A percentile compares a stretch with the other conserved stretches of the same genome.
These are phyloP conservation scores for Polytolypa hystricis DNA, from an alignment of 2,329 filamentous ascomycete species.

Conservation along the genomic window DNA sequence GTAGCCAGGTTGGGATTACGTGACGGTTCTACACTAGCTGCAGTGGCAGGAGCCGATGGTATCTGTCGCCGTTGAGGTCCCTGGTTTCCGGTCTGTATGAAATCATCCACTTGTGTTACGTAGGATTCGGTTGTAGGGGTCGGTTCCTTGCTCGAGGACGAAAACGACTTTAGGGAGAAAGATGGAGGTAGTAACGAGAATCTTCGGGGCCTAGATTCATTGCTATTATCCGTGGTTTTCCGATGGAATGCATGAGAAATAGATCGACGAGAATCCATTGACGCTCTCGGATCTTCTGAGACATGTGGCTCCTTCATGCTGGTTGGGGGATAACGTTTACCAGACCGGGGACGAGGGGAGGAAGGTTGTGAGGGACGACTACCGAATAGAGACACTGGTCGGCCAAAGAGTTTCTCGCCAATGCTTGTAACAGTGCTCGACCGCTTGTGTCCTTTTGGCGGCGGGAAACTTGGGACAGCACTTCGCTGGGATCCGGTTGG, in stretches of 20 bases:
- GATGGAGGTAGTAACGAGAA: slow-evolving; percentile 60
- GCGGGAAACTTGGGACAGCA: slow-evolving; percentile 39
- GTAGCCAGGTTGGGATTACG: too few species aligned
- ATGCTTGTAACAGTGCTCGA: slow-evolving; percentile 71
- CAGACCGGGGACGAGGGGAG: slow-evolving; percentile 34
- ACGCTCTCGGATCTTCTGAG: slow-evolving; percentile 49
- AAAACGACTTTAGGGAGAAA: slow-evolving; percentile 56
- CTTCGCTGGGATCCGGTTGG: slow-evolving; percentile 19
- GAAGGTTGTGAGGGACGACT: slow-evolving; percentile 31
- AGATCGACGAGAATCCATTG: slow-evolving; percentile 64
- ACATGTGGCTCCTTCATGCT: slow-evolving; percentile 60
- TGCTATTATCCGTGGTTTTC: slow-evolving; percentile 58
- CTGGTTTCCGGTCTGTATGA: slow-evolving; percentile 15
- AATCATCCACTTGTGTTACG: slow-evolving; percentile 25
- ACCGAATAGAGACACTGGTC: slow-evolving; percentile 73
- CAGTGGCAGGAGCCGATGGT: slow-evolving; percentile 22
- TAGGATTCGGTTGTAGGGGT: slow-evolving; percentile 34
- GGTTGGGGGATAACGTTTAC: slow-evolving; percentile 73
- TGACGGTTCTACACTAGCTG: slow-evolving; percentile 7
- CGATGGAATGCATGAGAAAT: slow-evolving; percentile 59
- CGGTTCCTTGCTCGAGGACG: slow-evolving; percentile 42
- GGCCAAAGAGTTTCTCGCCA: slow-evolving; percentile 72
- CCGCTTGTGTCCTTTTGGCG: slow-evolving; percentile 48
- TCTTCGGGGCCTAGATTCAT: slow-evolving; percentile 50
- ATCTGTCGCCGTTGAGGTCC: slow-evolving; percentile 20